phyloP scores from a whole-genome alignment of 192 early-diverging fungal genomes.

The Linnemannia elongata region DNA sequence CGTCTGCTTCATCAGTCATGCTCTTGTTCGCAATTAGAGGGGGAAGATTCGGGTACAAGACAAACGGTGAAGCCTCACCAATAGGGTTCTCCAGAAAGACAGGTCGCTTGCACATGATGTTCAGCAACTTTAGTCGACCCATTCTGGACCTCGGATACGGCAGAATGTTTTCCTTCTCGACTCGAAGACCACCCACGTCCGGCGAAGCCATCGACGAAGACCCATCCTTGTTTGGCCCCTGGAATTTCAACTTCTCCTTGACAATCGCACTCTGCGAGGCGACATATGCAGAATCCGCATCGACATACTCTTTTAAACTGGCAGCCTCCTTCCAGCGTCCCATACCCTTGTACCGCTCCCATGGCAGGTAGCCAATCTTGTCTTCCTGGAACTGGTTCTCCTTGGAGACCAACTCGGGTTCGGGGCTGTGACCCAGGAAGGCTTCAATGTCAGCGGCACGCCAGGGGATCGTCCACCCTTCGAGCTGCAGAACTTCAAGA shows the following conservation, averaged over 20 bases:
- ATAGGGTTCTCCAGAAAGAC: neutral
- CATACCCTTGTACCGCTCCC: neutral
- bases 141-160: neutral
- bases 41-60: neutral
- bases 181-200: neutral
- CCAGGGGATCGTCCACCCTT: constrained; percentile 21
- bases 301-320: neutral
- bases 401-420: neutral
- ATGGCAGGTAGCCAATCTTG: neutral
- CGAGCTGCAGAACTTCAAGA: constrained; percentile 13
- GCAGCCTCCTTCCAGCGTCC: neutral
- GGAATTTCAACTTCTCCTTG: neutral
- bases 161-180: neutral
- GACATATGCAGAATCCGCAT: neutral
- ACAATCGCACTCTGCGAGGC: neutral
- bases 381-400: neutral
- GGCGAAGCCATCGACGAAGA: neutral
- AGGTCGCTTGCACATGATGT: neutral
- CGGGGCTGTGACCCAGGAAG: constrained; percentile 6
- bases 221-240: neutral
- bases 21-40: neutral
- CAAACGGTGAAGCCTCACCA: neutral
- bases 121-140: neutral
- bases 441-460: constrained; percentile 12
- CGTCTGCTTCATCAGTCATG: no score